Conservation (phyloP, 768 basidiomycete genomes). For the Boletus pseudo-olivaceus region DNA sequence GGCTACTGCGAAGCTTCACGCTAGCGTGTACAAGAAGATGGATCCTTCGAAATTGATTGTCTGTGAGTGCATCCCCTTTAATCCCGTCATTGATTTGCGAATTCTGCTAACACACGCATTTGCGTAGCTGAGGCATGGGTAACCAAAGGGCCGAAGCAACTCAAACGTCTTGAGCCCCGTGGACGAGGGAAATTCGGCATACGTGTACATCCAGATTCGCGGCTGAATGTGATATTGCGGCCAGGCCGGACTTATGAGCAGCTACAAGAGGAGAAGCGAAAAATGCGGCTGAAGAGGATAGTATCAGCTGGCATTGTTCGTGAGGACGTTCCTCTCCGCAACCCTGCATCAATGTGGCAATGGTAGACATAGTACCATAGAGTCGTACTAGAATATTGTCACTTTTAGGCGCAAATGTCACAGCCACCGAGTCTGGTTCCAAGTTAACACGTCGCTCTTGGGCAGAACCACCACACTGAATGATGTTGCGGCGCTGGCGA, state of each 20-base stretch:
- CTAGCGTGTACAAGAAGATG: slow-evolving; percentile 71
- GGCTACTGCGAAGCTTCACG: slow-evolving; percentile 82
- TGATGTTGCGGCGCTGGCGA: slow-evolving; percentile 45
- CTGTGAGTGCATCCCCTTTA: slow-evolving; percentile 48
- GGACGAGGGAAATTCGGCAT: slow-evolving; percentile 82
- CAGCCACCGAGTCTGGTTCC: slow-evolving; percentile 4
- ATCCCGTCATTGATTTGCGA: neutral
- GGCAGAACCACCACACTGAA: slow-evolving; percentile 31
- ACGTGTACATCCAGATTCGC: slow-evolving; percentile 70
- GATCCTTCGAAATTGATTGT: slow-evolving; percentile 71
- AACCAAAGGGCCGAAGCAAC: slow-evolving; percentile 66
- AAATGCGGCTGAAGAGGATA: slow-evolving; percentile 68
- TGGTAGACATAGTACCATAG: slow-evolving; percentile 48
- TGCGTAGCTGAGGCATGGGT: slow-evolving; percentile 89
- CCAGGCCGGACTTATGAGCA: slow-evolving; percentile 80
- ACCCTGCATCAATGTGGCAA: slow-evolving; percentile 68
- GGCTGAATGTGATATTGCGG: slow-evolving; percentile 70
- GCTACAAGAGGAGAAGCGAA: slow-evolving; percentile 56
- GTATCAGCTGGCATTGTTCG: slow-evolving; percentile 76
- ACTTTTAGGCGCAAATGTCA: slow-evolving; percentile 10
- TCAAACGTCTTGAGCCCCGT: slow-evolving; percentile 72
- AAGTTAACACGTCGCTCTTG: slow-evolving; percentile 20
- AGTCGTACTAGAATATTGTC: neutral
- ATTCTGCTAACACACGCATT: slow-evolving; percentile 2
- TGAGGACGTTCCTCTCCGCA: slow-evolving; percentile 77